Evolutionary conservation across 228 moss, liverwort and hornwort species (phyloP).

Genomic region (Sphagnum fallax): DNA sequence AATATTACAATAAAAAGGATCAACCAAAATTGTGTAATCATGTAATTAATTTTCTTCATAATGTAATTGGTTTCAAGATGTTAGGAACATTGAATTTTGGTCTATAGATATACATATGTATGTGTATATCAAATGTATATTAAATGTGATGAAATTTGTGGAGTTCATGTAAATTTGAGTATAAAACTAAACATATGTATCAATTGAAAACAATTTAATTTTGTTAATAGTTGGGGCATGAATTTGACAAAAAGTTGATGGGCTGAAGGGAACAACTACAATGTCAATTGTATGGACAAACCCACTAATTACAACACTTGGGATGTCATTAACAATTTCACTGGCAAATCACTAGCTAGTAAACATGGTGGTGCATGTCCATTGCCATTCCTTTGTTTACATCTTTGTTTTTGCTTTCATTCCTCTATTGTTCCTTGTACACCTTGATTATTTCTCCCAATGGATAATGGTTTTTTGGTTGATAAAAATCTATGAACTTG

Average conservation of each 20-base stretch:
- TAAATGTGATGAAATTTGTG: too few species aligned
- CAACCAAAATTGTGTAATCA: too few species aligned
- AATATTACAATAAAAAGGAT: too few species aligned
- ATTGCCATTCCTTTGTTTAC: constrained; percentile 86
- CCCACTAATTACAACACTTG: constrained; percentile 89
- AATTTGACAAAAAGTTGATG: too few species aligned
- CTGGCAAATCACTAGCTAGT: constrained; percentile 94
- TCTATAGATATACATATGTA: too few species aligned
- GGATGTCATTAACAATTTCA: constrained; percentile 96
- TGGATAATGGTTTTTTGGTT: background rate
- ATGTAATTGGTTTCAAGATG: background rate
- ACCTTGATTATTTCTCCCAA: background rate
- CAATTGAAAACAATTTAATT: too few species aligned
- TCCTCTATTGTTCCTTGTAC: background rate
- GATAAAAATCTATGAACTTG: too few species aligned
- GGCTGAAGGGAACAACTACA: constrained; percentile 83
- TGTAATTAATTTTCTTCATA: too few species aligned
- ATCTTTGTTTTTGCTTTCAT: constrained; percentile 65
- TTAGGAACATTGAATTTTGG: too few species aligned
- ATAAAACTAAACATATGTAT: too few species aligned
- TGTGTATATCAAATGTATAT: too few species aligned
- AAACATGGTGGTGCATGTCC: constrained; percentile 91
- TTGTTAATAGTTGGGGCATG: too few species aligned
- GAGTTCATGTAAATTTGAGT: background rate
- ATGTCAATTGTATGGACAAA: constrained; percentile 98